Conservation (phyloP, 495 filamentous ascomycete species). For the Articulospora tetracladia region DNA sequence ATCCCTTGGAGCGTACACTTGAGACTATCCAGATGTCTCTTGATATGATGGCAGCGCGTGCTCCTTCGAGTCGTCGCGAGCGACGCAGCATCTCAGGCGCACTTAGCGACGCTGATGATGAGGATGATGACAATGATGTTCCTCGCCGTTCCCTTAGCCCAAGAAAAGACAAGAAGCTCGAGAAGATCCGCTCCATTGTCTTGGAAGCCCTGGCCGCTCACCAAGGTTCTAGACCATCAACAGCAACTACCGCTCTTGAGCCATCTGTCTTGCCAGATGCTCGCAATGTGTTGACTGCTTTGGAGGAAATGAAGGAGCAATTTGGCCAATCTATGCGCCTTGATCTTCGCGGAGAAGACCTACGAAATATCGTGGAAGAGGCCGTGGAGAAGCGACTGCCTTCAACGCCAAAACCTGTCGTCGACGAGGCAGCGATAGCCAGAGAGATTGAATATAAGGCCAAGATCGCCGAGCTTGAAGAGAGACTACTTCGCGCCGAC, state of each 20-base stretch:
- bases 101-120: conserved; percentile 79
- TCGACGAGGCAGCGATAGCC: conserved; percentile 33
- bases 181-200: conserved; percentile 79
- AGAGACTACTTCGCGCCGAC: conserved; percentile 32
- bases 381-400: conserved; percentile 48
- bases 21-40: conserved; percentile 68
- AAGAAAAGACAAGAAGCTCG: conserved; percentile 69
- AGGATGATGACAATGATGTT: conserved; percentile 74
- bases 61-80: conserved; percentile 41
- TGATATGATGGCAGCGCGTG: conserved; percentile 36
- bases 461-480: conserved; percentile 35
- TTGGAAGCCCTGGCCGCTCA: conserved; percentile 71
- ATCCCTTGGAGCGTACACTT: conserved; percentile 75
- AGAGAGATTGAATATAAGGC: conserved; percentile 23
- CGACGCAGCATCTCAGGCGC: conserved; percentile 59
- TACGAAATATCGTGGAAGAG: conserved; percentile 56
- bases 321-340: conserved; percentile 38
- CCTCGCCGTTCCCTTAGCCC: conserved; percentile 62
- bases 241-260: conserved; percentile 7
- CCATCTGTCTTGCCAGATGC: conserved; percentile 38
- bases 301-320: conserved; percentile 54
- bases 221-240: conserved; percentile 27
- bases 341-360: conserved; percentile 48
- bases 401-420: conserved; percentile 24
- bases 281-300: conserved; percentile 48